Conservation (phyloP, 495 filamentous ascomycete species). For the Pyrenula massariospora region DNA sequence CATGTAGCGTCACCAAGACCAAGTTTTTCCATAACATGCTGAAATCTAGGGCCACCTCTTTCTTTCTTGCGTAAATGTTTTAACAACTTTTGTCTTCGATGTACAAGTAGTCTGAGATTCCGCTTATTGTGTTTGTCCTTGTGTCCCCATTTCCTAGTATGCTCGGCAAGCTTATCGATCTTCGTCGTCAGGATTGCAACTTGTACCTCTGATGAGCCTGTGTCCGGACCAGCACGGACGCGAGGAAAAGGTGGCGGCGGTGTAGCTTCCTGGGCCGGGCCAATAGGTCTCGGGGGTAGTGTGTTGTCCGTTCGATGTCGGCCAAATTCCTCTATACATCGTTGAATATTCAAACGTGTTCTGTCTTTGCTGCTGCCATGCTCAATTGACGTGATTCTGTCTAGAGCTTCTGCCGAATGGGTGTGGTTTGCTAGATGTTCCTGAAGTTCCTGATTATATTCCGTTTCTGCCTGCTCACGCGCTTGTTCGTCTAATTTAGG, state of each 20-base stretch:
- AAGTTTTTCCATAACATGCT: slow-evolving; percentile 65
- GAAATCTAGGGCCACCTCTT: slow-evolving; percentile 79
- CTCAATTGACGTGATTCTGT: slow-evolving; percentile 60
- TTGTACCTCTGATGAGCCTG: slow-evolving; percentile 89
- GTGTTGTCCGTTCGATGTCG: slow-evolving; percentile 74
- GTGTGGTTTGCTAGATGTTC: slow-evolving; percentile 9
- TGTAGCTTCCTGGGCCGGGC: slow-evolving; percentile 14
- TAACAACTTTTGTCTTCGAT: slow-evolving; percentile 79
- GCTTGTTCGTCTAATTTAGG: slow-evolving; percentile 30
- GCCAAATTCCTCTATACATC: slow-evolving; percentile 80
- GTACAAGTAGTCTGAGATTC: slow-evolving; percentile 73
- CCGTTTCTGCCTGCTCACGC: slow-evolving; percentile 17
- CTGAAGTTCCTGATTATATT: slow-evolving; percentile 13
- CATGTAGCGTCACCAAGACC: slow-evolving; percentile 79
- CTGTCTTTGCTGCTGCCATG: slow-evolving; percentile 68
- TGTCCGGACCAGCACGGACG: slow-evolving; percentile 74
- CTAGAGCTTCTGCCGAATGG: slow-evolving; percentile 48
- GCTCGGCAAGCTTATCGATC: slow-evolving; percentile 66
- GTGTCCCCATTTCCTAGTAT: slow-evolving; percentile 31
- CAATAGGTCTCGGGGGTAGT: slow-evolving; percentile 43
- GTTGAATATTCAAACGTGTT: slow-evolving; percentile 64
- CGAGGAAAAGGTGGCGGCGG: slow-evolving; percentile 32
- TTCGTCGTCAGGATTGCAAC: slow-evolving; percentile 93
- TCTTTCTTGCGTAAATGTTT: slow-evolving; percentile 81
- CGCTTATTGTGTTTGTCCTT: slow-evolving; percentile 90